These are phyloP conservation scores for Mortierella polycephala DNA, from an alignment of 371 early-diverging fungal species.

Conservation along the genomic window DNA sequence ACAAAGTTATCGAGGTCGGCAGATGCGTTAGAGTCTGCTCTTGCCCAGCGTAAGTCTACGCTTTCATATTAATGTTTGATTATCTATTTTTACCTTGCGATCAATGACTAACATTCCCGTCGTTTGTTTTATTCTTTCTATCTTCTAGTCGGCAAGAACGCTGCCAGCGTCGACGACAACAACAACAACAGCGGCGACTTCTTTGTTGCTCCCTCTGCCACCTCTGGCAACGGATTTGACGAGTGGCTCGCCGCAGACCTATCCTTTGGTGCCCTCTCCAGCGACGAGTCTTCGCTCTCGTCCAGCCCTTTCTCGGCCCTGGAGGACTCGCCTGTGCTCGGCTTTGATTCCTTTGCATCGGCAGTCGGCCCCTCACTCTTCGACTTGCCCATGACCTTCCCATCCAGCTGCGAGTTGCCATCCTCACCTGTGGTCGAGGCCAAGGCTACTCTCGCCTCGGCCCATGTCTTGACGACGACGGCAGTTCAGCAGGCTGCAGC, in stretches of 20 bases:
- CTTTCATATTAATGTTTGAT: neutral
- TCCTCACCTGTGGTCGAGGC: constrained; percentile 4
- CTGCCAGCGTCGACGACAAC: constrained; percentile 5
- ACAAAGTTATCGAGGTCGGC: constrained; percentile 48
- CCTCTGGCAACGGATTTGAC: constrained; percentile 40
- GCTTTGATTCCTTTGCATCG: constrained; percentile 43
- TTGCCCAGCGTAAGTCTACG: constrained; percentile 48
- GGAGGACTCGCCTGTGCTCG: constrained; percentile 52
- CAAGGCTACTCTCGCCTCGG: constrained; percentile 1
- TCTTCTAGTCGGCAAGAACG: constrained; percentile 31
- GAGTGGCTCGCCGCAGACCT: constrained; percentile 53
- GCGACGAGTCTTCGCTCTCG: constrained; percentile 45
- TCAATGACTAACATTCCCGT: neutral
- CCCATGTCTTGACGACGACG: constrained; percentile 26
- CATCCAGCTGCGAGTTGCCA: neutral
- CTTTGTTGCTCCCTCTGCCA: constrained; percentile 12
- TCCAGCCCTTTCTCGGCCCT: constrained; percentile 51
- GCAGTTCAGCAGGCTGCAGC: constrained; percentile 52
- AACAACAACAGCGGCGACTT: constrained; percentile 12
- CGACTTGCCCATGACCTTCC: constrained; percentile 24
- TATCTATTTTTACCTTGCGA: neutral
- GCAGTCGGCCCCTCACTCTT: constrained; percentile 38
- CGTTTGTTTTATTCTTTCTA: neutral
- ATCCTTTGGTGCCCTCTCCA: constrained; percentile 29
- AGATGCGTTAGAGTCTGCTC: constrained; percentile 50